Percentiles rank a stretch among this genome's conserved stretches.
Evolutionary conservation across 345 rosid species (phyloP).

Genomic region (Populus euphratica): DNA sequence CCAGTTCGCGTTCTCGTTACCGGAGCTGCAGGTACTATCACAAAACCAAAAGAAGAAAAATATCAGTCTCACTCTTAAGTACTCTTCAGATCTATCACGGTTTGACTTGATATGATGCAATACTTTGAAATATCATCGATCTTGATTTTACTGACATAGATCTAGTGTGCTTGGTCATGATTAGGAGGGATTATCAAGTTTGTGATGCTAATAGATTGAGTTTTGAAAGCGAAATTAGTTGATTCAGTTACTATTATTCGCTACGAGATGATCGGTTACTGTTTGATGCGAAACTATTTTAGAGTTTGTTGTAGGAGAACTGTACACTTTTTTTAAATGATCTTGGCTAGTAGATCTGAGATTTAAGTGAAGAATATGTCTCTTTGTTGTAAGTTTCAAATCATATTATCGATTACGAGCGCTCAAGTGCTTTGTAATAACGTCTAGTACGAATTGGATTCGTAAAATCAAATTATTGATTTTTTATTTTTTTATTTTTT

Average conservation of each 20-base stretch:
- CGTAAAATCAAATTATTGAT: too few species aligned
- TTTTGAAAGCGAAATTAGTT: background rate
- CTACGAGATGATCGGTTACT: background rate
- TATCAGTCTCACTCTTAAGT: background rate
- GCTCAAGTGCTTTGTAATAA: background rate
- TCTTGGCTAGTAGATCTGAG: background rate
- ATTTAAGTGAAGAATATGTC: background rate
- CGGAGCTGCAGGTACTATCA: constrained; percentile 85
- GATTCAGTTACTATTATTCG: background rate
- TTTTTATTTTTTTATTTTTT: too few species aligned
- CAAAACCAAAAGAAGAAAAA: background rate
- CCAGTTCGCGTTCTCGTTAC: constrained; percentile 97
- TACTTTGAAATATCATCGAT: background rate
- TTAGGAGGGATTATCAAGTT: background rate
- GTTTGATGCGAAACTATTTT: background rate
- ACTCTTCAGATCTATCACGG: background rate
- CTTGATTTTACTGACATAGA: background rate
- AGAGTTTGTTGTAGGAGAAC: background rate
- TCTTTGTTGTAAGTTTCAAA: background rate
- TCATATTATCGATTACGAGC: background rate
- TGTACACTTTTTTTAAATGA: background rate
- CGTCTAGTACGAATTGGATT: too few species aligned
- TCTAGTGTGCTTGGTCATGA: background rate
- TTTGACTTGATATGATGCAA: background rate
- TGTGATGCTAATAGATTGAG: background rate